These are phyloP conservation scores for Dichotomopilus funicola DNA, from an alignment of 2,329 filamentous ascomycete species.

Conservation along the genomic window DNA sequence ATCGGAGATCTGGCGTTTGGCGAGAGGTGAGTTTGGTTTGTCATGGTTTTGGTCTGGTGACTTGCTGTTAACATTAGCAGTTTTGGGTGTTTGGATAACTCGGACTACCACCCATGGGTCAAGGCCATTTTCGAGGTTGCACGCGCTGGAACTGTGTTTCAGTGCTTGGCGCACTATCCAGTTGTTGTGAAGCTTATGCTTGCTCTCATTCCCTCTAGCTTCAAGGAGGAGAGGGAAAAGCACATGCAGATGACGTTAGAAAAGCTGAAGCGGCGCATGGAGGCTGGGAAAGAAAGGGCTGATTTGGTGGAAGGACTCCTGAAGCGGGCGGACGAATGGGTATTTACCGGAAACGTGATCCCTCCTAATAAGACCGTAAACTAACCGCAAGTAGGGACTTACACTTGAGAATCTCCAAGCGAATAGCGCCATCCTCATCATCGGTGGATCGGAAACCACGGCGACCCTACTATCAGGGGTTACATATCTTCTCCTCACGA, in stretches of 20 bases:
- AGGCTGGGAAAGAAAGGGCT: conserved; percentile 14
- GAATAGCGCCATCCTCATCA: conserved; percentile 30
- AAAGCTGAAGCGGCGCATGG: conserved; percentile 21
- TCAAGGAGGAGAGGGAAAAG: conserved; percentile 16
- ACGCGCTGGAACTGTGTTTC: conserved; percentile 18
- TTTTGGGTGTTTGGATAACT: conserved; percentile 21
- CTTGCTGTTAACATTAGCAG: conserved; percentile 8
- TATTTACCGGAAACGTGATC: not conserved
- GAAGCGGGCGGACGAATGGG: conserved; percentile 23
- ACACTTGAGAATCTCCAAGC: conserved; percentile 22
- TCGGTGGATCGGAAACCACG: conserved; percentile 46
- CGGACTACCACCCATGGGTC: conserved; percentile 22
- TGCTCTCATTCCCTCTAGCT: conserved; percentile 11
- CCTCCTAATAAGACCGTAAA: not conserved
- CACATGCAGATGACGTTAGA: conserved; percentile 17
- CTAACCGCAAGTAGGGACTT: conserved; percentile 12
- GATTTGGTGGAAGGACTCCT: conserved; percentile 23
- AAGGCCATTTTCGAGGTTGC: conserved; percentile 21
- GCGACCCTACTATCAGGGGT: conserved; percentile 38
- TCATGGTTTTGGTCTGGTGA: not conserved
- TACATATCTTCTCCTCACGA: conserved; percentile 34
- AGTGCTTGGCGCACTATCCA: conserved; percentile 18
- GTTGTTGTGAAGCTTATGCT: conserved; percentile 13
- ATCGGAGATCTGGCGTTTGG: conserved; percentile 27
- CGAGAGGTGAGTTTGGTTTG: conserved; percentile 13